Base-by-base conservation (phyloP, 2,329 filamentous ascomycete species). In the Microsporum ferrugineum region DNA sequence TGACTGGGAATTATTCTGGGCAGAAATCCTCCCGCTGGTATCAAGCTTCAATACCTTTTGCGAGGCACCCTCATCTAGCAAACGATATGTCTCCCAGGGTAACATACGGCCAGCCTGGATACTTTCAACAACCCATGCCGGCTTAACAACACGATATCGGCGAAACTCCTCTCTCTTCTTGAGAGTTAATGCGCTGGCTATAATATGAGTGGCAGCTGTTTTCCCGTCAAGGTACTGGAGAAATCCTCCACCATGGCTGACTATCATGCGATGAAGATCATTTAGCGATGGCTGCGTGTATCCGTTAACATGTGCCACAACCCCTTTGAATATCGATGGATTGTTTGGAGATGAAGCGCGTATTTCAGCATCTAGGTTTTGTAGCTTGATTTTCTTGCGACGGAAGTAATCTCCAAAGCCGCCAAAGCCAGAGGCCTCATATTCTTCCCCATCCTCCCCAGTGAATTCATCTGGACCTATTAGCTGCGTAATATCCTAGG, bases 181-280 rank as follows among this genome's bases (percentile, higher is more conserved):
- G 0, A 90, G 91, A 0, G 94, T 94, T 27, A 99, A 78, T 59
- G 84, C 87, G 59, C 90, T 92, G 2, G 92, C 91, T 67, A 99
- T 91, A 66, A 99, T 96, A 71, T 99, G 92, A 0, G 95, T 99
- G 0, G 91, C 92, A 71, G 88, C 87, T 0, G 92, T 97, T 77
- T 99, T 99, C 41, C 86, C 88, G 72, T 96, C 91, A 8, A 99
- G 78, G 69, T 97, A 97, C 72, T 99, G 94, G 63, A 96, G 81
- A 67, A 96, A 97, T 0, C 88, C 89, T 36, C 91, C 95, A n/a
- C 94, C 94, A 82, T 97, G 86, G 67, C 88, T 84, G 17, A 99
- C 92, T 61, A 99, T 87, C 63, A 96, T 81, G 59, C 80, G 85
- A 76, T 96, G 92, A 17, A 99, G 82, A 79, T 96, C 84, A 67